These are phyloP conservation scores for Globisporangium cylindrosporum DNA, from an alignment of 352 stramenopile genomes.

Conservation along the genomic window DNA sequence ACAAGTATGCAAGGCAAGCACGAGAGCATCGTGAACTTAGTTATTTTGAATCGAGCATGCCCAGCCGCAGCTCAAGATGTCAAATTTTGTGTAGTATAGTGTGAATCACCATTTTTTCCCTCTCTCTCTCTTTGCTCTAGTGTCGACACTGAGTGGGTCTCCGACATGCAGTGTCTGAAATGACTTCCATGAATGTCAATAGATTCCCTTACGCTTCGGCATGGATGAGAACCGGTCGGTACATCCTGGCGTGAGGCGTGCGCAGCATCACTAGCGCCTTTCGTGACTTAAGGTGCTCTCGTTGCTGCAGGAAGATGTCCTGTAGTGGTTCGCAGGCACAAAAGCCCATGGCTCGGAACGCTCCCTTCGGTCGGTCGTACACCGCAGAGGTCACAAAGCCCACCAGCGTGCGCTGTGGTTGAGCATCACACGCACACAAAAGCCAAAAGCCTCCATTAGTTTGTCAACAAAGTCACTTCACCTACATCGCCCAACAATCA, in stretches of 20 bases:
- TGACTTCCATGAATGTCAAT: not conserved
- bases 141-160: not conserved
- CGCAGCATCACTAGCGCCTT: conserved; percentile 47
- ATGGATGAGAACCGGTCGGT: conserved; percentile 35
- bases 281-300: not conserved
- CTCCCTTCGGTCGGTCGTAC: conserved; percentile 73
- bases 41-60: conserved; percentile 17
- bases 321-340: conserved; percentile 64
- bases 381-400: conserved; percentile 73
- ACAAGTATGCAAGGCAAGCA: conserved; percentile 2
- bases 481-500: not conserved
- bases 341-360: conserved; percentile 62
- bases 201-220: conserved; percentile 5
- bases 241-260: conserved; percentile 41
- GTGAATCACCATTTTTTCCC: conserved; percentile 5
- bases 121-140: conserved; percentile 7
- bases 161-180: not conserved
- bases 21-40: conserved; percentile 7
- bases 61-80: conserved; percentile 6
- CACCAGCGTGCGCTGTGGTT: conserved; percentile 36
- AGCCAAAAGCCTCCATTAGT: not conserved
- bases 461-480: not conserved
- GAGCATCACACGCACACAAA: not conserved
- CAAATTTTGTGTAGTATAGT: conserved; percentile 26
- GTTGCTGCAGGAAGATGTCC: conserved; percentile 40